phyloP scores from a whole-genome alignment of 768 basidiomycete species.

The Kwoniella newhampshirensis region DNA sequence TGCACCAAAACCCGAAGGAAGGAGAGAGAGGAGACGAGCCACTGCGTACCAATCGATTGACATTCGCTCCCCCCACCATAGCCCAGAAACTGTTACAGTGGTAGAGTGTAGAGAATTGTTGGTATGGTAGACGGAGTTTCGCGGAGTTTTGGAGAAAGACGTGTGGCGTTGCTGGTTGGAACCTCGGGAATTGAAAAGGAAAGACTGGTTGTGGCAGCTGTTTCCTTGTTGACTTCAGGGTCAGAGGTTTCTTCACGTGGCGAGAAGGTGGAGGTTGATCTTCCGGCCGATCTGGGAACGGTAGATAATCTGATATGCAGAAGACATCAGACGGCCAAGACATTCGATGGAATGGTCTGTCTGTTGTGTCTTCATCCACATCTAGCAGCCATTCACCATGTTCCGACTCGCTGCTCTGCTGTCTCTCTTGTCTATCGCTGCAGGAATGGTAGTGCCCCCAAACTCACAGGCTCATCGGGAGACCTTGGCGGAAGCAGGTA shows the following conservation, averaged over 20 bases:
- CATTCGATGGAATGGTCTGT: background rate
- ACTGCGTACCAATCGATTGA: too few relatives aligned
- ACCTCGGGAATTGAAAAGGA: too few relatives aligned
- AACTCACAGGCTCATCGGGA: conserved; percentile 1
- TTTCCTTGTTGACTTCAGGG: too few relatives aligned
- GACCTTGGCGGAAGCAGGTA: conserved; percentile 19
- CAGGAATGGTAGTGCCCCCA: background rate
- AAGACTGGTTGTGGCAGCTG: too few relatives aligned
- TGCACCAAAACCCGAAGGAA: too few relatives aligned
- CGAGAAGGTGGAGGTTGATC: conserved; percentile 6
- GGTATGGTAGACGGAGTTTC: conserved; percentile 32
- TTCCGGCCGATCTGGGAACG: too few relatives aligned
- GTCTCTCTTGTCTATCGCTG: too few relatives aligned
- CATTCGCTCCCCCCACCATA: background rate
- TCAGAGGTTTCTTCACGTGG: background rate
- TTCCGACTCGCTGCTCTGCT: too few relatives aligned
- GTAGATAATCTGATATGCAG: background rate
- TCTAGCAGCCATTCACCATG: too few relatives aligned
- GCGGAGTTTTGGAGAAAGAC: conserved; percentile 26
- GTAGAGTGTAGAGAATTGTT: conserved; percentile 1
- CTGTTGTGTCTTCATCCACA: background rate
- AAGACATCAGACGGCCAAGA: background rate
- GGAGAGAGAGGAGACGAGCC: too few relatives aligned
- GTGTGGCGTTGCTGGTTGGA: too few relatives aligned
- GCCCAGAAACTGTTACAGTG: background rate